Evolutionary conservation across 139 green algal species (phyloP).

Genomic region (Yamagishiella unicocca): DNA sequence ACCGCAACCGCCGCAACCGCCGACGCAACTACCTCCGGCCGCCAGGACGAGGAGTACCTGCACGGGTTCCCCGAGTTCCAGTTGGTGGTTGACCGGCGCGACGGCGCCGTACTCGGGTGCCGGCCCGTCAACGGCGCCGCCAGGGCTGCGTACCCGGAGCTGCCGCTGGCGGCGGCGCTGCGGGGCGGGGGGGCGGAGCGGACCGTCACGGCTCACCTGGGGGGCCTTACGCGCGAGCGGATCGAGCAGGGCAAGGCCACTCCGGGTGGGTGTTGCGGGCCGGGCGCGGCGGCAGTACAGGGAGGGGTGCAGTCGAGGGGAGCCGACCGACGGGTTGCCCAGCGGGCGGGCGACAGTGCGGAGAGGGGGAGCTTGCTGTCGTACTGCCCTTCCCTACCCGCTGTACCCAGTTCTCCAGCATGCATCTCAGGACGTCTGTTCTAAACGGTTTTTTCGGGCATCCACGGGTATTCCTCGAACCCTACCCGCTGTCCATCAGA

Average conservation of each 20-base stretch:
- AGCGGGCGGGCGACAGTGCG: no score
- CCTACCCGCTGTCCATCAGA: no score
- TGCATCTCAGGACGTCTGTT: no score
- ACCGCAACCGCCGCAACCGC: neutral
- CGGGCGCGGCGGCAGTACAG: no score
- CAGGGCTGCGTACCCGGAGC: neutral
- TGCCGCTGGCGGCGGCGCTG: conserved; percentile 42
- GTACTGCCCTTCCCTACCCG: no score
- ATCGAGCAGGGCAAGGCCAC: conserved; percentile 30
- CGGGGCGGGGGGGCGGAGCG: conserved; percentile 7
- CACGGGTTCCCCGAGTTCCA: conserved; percentile 20
- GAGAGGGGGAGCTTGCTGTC: no score
- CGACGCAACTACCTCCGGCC: neutral
- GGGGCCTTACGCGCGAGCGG: neutral
- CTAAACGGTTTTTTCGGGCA: no score
- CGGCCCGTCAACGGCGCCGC: conserved; percentile 20
- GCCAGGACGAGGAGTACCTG: neutral
- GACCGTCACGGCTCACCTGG: conserved; percentile 6
- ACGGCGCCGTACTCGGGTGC: conserved; percentile 2
- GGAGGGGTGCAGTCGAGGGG: no score
- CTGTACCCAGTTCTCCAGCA: no score
- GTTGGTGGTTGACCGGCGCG: neutral
- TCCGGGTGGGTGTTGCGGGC: conserved; percentile 20
- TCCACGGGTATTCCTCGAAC: no score
- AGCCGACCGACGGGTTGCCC: no score